Conservation (phyloP, 441 rosid species). For the Cnidoscolus chayamansa region DNA sequence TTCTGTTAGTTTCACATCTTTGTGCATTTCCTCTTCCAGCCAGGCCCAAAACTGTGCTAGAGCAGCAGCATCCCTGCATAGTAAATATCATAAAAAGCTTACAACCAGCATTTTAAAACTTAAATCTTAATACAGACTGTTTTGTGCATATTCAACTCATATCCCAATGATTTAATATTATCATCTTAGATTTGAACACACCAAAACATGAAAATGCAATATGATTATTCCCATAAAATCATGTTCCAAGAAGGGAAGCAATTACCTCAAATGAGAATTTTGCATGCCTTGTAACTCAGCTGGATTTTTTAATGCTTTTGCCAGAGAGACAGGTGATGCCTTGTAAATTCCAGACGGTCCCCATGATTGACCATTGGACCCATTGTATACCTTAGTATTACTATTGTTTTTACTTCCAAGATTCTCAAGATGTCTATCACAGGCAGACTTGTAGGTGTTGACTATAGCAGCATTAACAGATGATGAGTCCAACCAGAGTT, state of each 20-base stretch:
- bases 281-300: conserved; percentile 87
- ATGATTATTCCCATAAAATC: neutral
- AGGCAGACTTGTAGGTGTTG: conserved; percentile 62
- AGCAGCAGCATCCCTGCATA: conserved; percentile 93
- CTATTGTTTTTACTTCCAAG: conserved; percentile 31
- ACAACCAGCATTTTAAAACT: neutral
- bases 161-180: neutral
- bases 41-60: conserved; percentile 88
- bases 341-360: conserved; percentile 61
- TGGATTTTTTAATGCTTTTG: conserved; percentile 83
- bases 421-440: conserved; percentile 44
- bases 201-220: neutral
- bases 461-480: conserved; percentile 79
- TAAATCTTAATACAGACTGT: neutral
- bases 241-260: conserved; percentile 16
- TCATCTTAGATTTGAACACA: neutral
- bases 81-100: conserved; percentile 14
- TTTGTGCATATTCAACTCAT: neutral
- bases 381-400: conserved; percentile 29
- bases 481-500: conserved; percentile 82
- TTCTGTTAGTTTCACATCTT: conserved; percentile 65
- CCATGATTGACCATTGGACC: conserved; percentile 36
- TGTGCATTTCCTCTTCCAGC: conserved; percentile 79
- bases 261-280: conserved; percentile 80
- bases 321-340: conserved; percentile 72